These are phyloP conservation scores for Ophidiomyces ophidiicola DNA, from an alignment of 2,329 filamentous ascomycete genomes.

Conservation along the genomic window DNA sequence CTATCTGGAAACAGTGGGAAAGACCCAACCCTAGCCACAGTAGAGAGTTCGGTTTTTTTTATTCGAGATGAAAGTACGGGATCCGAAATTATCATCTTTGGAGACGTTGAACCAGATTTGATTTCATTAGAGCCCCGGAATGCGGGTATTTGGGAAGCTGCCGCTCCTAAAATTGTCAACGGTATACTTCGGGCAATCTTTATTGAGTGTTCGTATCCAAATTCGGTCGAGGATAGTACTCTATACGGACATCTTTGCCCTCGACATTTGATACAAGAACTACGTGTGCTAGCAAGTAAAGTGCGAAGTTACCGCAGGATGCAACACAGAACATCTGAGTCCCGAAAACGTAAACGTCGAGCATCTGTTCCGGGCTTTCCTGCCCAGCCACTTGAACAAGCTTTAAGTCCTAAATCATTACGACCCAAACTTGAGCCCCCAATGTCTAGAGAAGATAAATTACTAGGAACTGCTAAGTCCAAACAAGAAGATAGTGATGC, in stretches of 20 bases:
- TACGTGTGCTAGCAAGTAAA: conserved; percentile 57
- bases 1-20: conserved; percentile 4
- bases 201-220: conserved; percentile 90
- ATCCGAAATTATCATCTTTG: conserved; percentile 80
- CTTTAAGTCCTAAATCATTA: conserved; percentile 5
- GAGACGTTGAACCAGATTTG: conserved; percentile 86
- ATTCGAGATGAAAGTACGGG: conserved; percentile 61
- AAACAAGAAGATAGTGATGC: not conserved
- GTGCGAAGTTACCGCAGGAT: conserved; percentile 45
- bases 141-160: conserved; percentile 70
- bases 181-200: conserved; percentile 70
- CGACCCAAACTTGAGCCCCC: not conserved
- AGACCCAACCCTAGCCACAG: conserved; percentile 23
- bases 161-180: conserved; percentile 66
- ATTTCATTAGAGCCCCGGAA: conserved; percentile 74
- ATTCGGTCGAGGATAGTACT: conserved; percentile 61
- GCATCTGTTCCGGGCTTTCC: conserved; percentile 12
- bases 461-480: not conserved
- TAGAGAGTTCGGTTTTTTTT: conserved; percentile 84
- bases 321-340: conserved; percentile 19
- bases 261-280: conserved; percentile 65
- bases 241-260: conserved; percentile 87
- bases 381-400: conserved; percentile 1
- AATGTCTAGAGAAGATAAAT: not conserved
- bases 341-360: conserved; percentile 33